Conservation (phyloP, 2,329 filamentous ascomycete genomes). For the Biscogniauxia mediterranea region DNA sequence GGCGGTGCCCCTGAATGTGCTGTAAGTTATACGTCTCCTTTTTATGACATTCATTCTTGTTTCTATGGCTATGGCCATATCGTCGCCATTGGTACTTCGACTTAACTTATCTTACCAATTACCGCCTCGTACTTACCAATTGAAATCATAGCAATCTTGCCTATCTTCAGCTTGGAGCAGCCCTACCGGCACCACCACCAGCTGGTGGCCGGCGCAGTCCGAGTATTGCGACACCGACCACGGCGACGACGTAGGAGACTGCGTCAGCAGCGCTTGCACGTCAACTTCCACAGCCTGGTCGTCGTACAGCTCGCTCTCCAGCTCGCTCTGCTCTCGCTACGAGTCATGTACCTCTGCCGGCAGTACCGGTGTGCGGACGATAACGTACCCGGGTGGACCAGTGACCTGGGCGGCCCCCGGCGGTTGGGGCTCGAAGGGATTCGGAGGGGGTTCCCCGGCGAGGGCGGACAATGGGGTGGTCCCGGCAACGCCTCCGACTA, state of each 20-base stretch:
- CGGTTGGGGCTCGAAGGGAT: slow-evolving; percentile 25
- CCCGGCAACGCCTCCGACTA: slow-evolving; percentile 15
- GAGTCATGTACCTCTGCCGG: slow-evolving; percentile 39
- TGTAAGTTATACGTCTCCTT: slow-evolving; percentile 31
- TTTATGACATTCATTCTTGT: neutral
- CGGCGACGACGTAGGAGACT: slow-evolving; percentile 28
- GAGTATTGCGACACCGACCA: slow-evolving; percentile 30
- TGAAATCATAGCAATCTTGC: slow-evolving; percentile 38
- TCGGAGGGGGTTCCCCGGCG: slow-evolving; percentile 10
- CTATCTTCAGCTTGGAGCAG: slow-evolving; percentile 38
- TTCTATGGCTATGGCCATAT: neutral
- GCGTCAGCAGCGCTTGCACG: slow-evolving; percentile 30
- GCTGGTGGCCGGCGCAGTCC: slow-evolving; percentile 33
- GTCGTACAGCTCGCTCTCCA: slow-evolving; percentile 36
- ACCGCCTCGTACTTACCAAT: slow-evolving; percentile 6
- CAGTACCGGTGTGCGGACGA: slow-evolving; percentile 39
- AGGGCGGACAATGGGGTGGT: neutral
- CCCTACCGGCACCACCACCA: slow-evolving; percentile 25
- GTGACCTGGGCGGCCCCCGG: slow-evolving; percentile 36
- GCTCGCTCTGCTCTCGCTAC: slow-evolving; percentile 41
- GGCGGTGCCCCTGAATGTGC: slow-evolving; percentile 41
- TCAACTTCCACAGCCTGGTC: slow-evolving; percentile 25
- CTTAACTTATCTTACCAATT: neutral
- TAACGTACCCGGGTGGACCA: slow-evolving; percentile 35
- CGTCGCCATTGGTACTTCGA: neutral